Percentiles rank a stretch among this genome's conserved stretches.
These are phyloP conservation scores for Colletotrichum noveboracense DNA, from an alignment of 2,329 filamentous ascomycete species.

Conservation along the genomic window DNA sequence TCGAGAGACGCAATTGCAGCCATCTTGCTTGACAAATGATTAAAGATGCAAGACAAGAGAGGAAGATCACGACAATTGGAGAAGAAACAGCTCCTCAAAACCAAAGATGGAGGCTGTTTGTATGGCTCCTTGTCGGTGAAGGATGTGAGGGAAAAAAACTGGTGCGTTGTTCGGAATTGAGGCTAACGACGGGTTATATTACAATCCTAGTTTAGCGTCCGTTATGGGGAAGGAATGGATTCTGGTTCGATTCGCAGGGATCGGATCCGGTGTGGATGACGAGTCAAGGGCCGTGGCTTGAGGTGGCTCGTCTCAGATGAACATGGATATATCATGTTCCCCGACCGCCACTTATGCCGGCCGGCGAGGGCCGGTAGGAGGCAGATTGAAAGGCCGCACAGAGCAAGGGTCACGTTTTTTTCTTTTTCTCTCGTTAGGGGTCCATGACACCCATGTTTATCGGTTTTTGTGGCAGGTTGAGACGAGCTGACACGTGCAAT, in stretches of 20 bases:
- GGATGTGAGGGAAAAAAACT: neutral
- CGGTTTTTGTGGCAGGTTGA: conserved; percentile 1
- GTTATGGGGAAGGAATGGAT: neutral
- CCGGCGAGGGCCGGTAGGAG: conserved; percentile 5
- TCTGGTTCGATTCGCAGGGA: conserved; percentile 11
- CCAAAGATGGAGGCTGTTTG: neutral
- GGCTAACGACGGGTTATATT: conserved; percentile 15
- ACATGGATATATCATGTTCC: conserved; percentile 10
- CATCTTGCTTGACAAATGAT: neutral
- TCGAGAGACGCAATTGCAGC: conserved; percentile 31
- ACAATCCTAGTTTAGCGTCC: conserved; percentile 18
- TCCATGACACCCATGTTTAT: neutral
- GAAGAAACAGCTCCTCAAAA: neutral
- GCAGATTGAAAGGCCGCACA: neutral
- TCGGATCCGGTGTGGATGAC: neutral
- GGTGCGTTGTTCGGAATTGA: neutral
- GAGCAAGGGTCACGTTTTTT: neutral
- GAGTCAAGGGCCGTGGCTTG: conserved; percentile 12
- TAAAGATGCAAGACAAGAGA: neutral
- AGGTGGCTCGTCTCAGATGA: conserved; percentile 12
- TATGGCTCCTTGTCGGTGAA: neutral
- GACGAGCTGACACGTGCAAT: conserved; percentile 10
- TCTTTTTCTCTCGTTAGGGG: neutral
- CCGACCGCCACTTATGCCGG: neutral
- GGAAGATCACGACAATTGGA: neutral